These are phyloP conservation scores for Ceratobasidium sp. DNA, from an alignment of 1,284 basidiomycete genomes.

Conservation along the genomic window DNA sequence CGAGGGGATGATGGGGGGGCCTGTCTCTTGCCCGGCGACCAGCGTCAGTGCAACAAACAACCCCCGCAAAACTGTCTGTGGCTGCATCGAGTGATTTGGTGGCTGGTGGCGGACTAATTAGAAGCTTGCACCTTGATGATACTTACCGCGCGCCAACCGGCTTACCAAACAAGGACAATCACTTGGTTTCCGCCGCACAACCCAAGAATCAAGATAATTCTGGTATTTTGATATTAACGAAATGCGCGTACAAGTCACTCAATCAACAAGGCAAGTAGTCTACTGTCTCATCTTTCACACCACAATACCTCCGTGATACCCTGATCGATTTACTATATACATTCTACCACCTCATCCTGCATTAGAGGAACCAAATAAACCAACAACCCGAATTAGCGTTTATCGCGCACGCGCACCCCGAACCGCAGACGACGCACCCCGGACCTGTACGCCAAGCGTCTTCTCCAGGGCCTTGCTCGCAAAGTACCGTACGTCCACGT, in stretches of 20 bases:
- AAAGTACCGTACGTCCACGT: conserved; percentile 95
- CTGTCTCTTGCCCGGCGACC: conserved; percentile 33
- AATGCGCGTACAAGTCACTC: conserved; percentile 40
- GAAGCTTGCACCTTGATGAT: conserved; percentile 17
- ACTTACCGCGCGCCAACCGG: no score
- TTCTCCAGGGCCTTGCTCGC: conserved; percentile 74
- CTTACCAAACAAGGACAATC: not conserved
- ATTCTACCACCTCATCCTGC: conserved; percentile 37
- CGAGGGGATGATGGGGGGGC: conserved; percentile 33
- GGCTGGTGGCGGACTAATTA: conserved; percentile 33
- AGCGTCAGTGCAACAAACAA: not conserved
- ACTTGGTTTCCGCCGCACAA: not conserved
- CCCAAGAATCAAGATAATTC: conserved; percentile 7
- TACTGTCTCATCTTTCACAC: conserved; percentile 42
- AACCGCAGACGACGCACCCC: conserved; percentile 34
- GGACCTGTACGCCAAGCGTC: conserved; percentile 47
- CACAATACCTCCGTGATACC: conserved; percentile 29
- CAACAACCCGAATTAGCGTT: conserved; percentile 8
- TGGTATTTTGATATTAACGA: conserved; percentile 40
- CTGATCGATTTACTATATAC: conserved; percentile 42
- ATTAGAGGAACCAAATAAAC: not conserved
- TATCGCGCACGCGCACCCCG: not conserved
- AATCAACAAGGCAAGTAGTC: conserved; percentile 37
- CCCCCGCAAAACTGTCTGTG: not conserved
- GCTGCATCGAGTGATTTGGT: not conserved